Evolutionary conservation across 2,329 filamentous ascomycete genomes (phyloP), one percentile per base, ranked within the genome.

Genomic region (Metarhizium guizhouense): DNA sequence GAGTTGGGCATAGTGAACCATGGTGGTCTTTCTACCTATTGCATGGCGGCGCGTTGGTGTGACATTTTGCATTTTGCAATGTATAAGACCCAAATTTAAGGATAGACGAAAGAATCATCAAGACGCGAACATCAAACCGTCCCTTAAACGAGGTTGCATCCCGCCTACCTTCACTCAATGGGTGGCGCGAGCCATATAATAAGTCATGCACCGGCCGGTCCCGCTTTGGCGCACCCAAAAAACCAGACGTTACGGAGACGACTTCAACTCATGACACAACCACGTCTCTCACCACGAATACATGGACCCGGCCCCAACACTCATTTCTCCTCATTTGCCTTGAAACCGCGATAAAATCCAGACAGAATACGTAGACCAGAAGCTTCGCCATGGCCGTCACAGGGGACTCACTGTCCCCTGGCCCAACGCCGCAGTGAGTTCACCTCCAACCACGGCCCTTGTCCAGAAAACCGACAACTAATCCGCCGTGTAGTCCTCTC

Each of bases 401-500:
- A 47, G 47, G n/a, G 18, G 40, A 54, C 6, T 25, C 34, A 6
- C 18, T 48, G 10, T 32, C 52, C 18, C 52, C 53, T 14, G 38
- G 40, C 20, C 55, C 55, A 34, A 52, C 47, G 47, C 51, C 55
- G 14, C 55, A 59, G 59, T 59, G 48, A 54, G 55, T 54, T 36
- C 10, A 38, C 29, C 25, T 25, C 20, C 38, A 25, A 45, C 2
- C n/a, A 16, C 5, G 8, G 7, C 20, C 29, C 2, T 43, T 43
- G 29, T 3, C n/a, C 25, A 18, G 2, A 16, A 7, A 6, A 20
- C n/a, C 11, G 14, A 6, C 14, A 18, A 16, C 40, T 42, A 18
- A 42, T 1, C 40, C 10, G 1, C 25, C 16, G 7, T 6, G 5
- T 10, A 83, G 82, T 64, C 81, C 81, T 10, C 73, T 84, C 59